Percentiles rank a stretch among this genome's conserved stretches.
These are phyloP conservation scores for Ophiosphaerella narmari DNA, from an alignment of 2,329 filamentous ascomycete genomes.

Conservation along the genomic window DNA sequence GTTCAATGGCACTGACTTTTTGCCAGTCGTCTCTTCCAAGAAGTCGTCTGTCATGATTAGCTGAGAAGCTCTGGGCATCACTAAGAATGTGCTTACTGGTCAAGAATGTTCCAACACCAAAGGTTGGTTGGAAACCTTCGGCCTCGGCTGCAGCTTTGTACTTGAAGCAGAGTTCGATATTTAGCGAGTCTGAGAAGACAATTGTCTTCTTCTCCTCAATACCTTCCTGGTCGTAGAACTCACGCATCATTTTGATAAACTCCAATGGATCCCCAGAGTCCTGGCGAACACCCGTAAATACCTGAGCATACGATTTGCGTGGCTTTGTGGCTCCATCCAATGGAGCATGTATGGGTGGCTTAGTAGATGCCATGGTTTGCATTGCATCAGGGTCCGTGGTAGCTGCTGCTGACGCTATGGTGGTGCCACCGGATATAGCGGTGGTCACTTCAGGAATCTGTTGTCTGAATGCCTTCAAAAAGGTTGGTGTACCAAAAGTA, in stretches of 20 bases:
- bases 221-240: slow-evolving; percentile 77
- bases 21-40: slow-evolving; percentile 68
- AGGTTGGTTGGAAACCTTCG: slow-evolving; percentile 80
- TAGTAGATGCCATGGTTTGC: slow-evolving; percentile 46
- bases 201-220: slow-evolving; percentile 84
- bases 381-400: slow-evolving; percentile 47
- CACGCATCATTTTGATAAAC: slow-evolving; percentile 77
- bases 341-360: slow-evolving; percentile 53
- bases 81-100: slow-evolving; percentile 63
- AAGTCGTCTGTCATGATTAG: slow-evolving; percentile 71
- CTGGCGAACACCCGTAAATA: slow-evolving; percentile 83
- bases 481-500: slow-evolving; percentile 91
- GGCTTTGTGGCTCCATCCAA: slow-evolving; percentile 49
- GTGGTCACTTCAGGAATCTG: slow-evolving; percentile 58
- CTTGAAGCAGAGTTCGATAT: slow-evolving; percentile 86
- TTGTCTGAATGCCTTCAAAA: slow-evolving; percentile 81
- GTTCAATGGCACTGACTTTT: slow-evolving; percentile 89
- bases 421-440: slow-evolving; percentile 45
- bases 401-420: slow-evolving; percentile 46
- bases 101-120: slow-evolving; percentile 93
- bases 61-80: background rate
- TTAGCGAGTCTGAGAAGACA: slow-evolving; percentile 93
- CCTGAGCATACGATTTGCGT: slow-evolving; percentile 71
- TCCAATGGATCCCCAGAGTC: slow-evolving; percentile 85
- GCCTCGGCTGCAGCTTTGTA: slow-evolving; percentile 85